phyloP scores from a whole-genome alignment of 805 yeast genomes.

The Metschnikowia koreensis region DNA sequence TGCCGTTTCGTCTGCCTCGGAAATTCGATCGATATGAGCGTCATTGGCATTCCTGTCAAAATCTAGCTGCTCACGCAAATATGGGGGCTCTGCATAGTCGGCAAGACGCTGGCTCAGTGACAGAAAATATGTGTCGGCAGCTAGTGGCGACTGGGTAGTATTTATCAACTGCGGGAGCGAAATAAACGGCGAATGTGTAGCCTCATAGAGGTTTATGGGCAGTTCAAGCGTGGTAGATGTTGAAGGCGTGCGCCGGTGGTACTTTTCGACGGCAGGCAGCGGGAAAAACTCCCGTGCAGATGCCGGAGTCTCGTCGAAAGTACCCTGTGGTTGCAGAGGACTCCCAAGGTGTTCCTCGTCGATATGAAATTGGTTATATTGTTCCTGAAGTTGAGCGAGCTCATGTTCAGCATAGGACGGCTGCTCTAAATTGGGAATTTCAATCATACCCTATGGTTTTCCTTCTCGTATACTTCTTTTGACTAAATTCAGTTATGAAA shows the following conservation, averaged over 20 bases:
- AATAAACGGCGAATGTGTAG: conserved; percentile 8
- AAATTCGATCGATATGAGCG: conserved; percentile 6
- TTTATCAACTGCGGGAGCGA: conserved; percentile 14
- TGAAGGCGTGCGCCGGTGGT: conserved; percentile 6
- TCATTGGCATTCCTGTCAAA: conserved; percentile 1
- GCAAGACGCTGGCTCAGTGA: conserved; percentile 8
- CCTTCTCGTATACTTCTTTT: neutral
- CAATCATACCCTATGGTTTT: conserved; percentile 31
- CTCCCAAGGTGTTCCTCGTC: neutral
- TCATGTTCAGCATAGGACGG: conserved; percentile 18
- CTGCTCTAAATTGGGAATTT: conserved; percentile 43
- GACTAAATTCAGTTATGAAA: neutral
- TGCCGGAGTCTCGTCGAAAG: neutral
- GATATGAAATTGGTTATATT: conserved; percentile 14
- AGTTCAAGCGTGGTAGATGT: conserved; percentile 7
- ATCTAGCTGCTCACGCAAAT: conserved; percentile 4
- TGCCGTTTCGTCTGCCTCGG: conserved; percentile 9
- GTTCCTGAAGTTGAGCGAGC: conserved; percentile 18
- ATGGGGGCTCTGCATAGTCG: conserved; percentile 3
- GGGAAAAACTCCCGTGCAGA: neutral
- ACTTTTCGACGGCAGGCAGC: neutral
- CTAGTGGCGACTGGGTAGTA: conserved; percentile 15
- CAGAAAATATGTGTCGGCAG: conserved; percentile 17
- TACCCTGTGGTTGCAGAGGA: conserved; percentile 4
- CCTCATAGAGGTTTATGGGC: conserved; percentile 14